Conservation (phyloP, 495 filamentous ascomycete species). For the Articulospora tetracladia region DNA sequence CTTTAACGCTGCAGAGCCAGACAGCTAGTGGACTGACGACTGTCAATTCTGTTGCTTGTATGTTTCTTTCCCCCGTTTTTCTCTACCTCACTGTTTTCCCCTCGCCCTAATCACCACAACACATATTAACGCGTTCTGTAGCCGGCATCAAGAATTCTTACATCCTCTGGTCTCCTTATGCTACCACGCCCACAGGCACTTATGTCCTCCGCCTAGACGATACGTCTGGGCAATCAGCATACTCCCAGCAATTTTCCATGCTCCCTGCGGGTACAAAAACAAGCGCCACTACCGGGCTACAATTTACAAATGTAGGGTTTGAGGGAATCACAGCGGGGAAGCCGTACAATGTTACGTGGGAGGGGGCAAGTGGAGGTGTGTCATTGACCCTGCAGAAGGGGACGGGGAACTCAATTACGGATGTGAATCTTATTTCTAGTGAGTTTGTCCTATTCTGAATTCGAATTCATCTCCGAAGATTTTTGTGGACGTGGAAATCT, state of each 20-base stretch:
- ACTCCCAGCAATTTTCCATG: background rate
- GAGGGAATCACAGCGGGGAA: background rate
- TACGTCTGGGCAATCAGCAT: background rate
- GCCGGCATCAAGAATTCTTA: background rate
- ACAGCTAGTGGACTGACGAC: background rate
- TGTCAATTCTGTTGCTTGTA: background rate
- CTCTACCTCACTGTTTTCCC: background rate
- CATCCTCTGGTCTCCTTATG: constrained; percentile 3
- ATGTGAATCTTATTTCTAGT: background rate
- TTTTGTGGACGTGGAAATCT: too few relatives aligned
- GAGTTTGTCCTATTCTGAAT: background rate
- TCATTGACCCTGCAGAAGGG: background rate
- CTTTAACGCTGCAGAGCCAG: background rate
- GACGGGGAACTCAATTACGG: background rate
- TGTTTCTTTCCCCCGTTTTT: background rate
- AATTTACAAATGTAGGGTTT: background rate
- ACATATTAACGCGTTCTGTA: background rate
- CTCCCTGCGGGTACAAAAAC: background rate
- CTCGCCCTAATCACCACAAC: too few relatives aligned
- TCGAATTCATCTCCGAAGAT: too few relatives aligned
- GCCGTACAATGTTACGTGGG: background rate
- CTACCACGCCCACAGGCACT: background rate
- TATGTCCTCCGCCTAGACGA: constrained; percentile 2
- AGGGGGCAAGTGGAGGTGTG: background rate
- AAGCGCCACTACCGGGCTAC: background rate